Conservation (phyloP, 1,284 basidiomycete species). For the Cystobasidium pallidum region DNA sequence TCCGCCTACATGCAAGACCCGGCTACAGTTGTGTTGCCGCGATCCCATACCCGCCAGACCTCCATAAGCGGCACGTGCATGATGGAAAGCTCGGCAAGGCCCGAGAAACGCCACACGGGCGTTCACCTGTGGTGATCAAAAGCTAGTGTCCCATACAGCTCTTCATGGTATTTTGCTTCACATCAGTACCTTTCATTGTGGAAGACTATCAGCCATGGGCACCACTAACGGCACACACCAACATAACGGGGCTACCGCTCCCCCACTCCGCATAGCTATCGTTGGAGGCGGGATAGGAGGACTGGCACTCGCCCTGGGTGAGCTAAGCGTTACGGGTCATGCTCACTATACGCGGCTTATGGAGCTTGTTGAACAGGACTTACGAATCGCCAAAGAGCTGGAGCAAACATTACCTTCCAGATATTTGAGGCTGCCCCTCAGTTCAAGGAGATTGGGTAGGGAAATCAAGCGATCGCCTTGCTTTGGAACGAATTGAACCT, state of each 20-base stretch:
- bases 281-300: slow-evolving; percentile 42
- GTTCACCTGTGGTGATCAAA: no score
- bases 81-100: no score
- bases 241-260: background rate
- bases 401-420: slow-evolving; percentile 28
- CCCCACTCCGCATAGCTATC: slow-evolving; percentile 32
- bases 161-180: background rate
- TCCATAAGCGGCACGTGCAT: no score
- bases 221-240: slow-evolving; percentile 20
- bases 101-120: no score
- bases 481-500: background rate
- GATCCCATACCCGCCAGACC: no score
- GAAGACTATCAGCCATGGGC: slow-evolving; percentile 7
- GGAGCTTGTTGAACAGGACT: slow-evolving; percentile 13
- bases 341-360: background rate
- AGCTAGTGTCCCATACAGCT: background rate
- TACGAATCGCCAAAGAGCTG: slow-evolving; percentile 18
- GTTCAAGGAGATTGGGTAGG: slow-evolving; percentile 41
- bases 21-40: no score
- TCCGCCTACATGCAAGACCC: no score
- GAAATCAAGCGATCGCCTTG: background rate
- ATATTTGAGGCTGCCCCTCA: slow-evolving; percentile 39
- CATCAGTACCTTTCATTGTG: background rate
- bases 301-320: slow-evolving; percentile 30
- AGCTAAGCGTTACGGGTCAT: background rate